phyloP scores from a whole-genome alignment of 2,329 filamentous ascomycete genomes.

The Ceratocystis cubensis region DNA sequence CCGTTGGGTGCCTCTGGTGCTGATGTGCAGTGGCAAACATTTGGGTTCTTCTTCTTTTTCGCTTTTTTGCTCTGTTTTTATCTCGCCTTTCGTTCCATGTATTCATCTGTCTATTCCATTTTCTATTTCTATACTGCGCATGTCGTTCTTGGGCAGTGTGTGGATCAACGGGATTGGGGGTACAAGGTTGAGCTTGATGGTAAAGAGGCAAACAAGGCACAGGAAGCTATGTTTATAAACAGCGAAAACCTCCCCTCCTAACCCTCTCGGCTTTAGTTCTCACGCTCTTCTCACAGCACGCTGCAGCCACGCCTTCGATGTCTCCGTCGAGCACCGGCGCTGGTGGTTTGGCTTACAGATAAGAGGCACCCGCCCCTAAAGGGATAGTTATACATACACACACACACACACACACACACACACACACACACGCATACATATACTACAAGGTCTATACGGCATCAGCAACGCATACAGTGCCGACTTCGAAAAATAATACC shows the following conservation, averaged over 20 bases:
- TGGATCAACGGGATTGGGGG: no score
- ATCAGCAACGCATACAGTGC: not conserved
- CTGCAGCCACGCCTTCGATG: no score
- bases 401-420: no score
- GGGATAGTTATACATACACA: no score
- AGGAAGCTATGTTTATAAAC: not conserved
- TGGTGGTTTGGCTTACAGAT: no score
- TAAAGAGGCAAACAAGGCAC: not conserved
- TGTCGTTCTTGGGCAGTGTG: not conserved
- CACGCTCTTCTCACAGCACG: no score
- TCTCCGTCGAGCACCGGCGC: no score
- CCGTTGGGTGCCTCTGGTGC: not conserved
- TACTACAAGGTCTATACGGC: not conserved
- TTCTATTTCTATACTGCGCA: not conserved
- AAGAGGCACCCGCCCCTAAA: no score
- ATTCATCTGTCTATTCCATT: not conserved
- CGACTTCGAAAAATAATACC: not conserved
- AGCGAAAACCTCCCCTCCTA: not conserved
- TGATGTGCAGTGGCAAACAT: not conserved
- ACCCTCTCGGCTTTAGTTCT: no score
- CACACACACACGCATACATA: no score
- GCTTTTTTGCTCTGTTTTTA: no score
- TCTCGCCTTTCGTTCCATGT: not conserved
- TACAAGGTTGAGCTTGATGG: not conserved
- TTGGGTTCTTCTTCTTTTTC: no score